A percentile compares a stretch with the other conserved stretches of the same genome.
Conservation (phyloP, 768 basidiomycete species). For the Hypsizygus marmoreus region DNA sequence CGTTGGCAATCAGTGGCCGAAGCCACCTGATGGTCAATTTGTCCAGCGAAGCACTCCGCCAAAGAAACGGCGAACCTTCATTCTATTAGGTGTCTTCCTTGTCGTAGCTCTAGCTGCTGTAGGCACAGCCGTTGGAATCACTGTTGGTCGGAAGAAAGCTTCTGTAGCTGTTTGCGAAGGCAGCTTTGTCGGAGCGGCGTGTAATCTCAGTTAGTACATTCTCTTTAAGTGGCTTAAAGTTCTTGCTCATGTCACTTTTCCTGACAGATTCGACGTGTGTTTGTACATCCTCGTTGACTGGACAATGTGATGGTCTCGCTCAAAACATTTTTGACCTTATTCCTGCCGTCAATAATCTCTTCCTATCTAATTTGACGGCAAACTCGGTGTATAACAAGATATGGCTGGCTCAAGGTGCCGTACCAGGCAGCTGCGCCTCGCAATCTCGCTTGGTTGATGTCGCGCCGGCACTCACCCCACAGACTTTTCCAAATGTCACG, state of each 20-base stretch:
- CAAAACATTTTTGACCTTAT: slow-evolving; percentile 51
- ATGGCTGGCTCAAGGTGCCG: slow-evolving; percentile 50
- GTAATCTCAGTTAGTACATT: slow-evolving; percentile 53
- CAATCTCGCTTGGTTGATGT: slow-evolving; percentile 61
- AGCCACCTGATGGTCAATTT: background rate
- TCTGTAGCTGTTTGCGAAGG: slow-evolving; percentile 35
- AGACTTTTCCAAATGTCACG: slow-evolving; percentile 48
- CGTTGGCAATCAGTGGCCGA: background rate
- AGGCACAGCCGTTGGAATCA: slow-evolving; percentile 46
- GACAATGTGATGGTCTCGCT: slow-evolving; percentile 55
- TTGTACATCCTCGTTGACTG: slow-evolving; percentile 47
- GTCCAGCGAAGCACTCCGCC: background rate
- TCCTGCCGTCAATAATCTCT: slow-evolving; percentile 48
- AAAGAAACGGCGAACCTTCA: slow-evolving; percentile 22
- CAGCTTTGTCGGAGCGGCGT: slow-evolving; percentile 49
- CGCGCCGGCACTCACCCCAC: slow-evolving; percentile 41
- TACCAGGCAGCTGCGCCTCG: slow-evolving; percentile 45
- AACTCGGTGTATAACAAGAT: slow-evolving; percentile 47
- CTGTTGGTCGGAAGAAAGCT: slow-evolving; percentile 32
- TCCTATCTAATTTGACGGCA: slow-evolving; percentile 47
- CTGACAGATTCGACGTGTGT: slow-evolving; percentile 61
- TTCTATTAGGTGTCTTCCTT: slow-evolving; percentile 34
- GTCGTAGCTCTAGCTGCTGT: slow-evolving; percentile 41
- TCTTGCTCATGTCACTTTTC: slow-evolving; percentile 9
- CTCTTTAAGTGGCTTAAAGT: background rate